These are phyloP conservation scores for Acer saccharum DNA, from an alignment of 345 rosid species.

Conservation along the genomic window DNA sequence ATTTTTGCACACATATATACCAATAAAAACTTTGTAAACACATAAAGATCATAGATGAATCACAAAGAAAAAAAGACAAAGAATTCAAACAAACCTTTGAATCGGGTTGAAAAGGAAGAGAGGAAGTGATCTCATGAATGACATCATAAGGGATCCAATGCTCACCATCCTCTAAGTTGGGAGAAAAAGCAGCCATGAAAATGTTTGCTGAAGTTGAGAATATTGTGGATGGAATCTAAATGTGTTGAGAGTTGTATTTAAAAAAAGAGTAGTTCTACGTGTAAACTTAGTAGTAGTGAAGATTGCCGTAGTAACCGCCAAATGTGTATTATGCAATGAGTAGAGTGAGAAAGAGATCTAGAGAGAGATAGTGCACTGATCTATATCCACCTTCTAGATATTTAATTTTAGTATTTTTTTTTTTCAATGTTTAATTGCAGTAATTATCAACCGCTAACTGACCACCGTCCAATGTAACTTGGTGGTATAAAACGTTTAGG, in stretches of 20 bases:
- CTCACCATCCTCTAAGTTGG: constrained; percentile 39
- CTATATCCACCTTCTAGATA: neutral
- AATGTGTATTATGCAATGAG: neutral
- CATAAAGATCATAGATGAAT: neutral
- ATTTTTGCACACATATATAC: neutral
- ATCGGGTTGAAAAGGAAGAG: neutral
- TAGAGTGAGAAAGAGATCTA: neutral
- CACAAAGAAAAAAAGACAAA: neutral
- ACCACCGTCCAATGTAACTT: too few species aligned
- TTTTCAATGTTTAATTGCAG: neutral
- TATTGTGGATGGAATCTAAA: neutral
- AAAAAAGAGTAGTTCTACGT: neutral
- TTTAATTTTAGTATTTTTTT: too few species aligned
- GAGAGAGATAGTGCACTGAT: neutral
- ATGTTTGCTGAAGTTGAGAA: neutral
- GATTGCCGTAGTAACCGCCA: neutral
- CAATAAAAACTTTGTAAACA: neutral
- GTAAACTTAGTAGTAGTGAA: neutral
- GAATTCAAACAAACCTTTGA: neutral
- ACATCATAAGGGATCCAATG: constrained; percentile 37
- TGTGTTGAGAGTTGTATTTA: neutral
- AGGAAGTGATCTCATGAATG: constrained; percentile 24
- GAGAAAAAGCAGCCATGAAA: constrained; percentile 16
- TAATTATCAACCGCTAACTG: too few species aligned
- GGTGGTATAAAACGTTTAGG: too few species aligned